Evolutionary conservation across 257 asterid species (phyloP), one percentile per base, ranked within the genome.

Genomic region (Nyctanthes arbortristis): DNA sequence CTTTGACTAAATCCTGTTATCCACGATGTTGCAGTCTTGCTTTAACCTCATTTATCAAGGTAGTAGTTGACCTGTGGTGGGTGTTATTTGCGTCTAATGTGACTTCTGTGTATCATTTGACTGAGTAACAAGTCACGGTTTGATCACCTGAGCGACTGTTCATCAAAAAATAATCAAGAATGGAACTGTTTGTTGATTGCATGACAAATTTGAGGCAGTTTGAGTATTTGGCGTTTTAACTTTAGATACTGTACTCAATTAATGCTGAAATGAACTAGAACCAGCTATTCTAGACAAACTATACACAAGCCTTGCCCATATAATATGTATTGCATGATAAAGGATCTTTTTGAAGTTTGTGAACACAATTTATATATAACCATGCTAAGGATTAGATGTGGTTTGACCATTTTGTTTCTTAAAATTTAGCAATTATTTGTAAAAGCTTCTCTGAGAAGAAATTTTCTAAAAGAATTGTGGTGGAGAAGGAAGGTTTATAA

Each of bases 41-140:
- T 20, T 43, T 47, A 4, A 7, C 28, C 29, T 28, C 7, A 18
- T 60, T 9, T 39, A 9, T 24, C 22, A 43, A 16, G 54, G 54
- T 22, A 54, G 18, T 16, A 11, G 28, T 52, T n/a, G n/a, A n/a
- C 30, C 30, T 30, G 39, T 30, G 33, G 20, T 59, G 37, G 33
- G 20, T 59, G 37, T 35, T 59, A 30, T 22, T 59, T 59, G 25
- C 28, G 39, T 16, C 36, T 59, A 59, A 59, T 59, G 33, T 59
- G 25, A 59, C 18, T 12, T 59, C 22, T 37, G 7, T 30, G 40
- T 16, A 14, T 7, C 11, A 20, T 36, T 43, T 16, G 6, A 67
- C 29, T 62, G 63, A n/a, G 63, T 20, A 39, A 58, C 35, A 52
- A 45, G 25, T 68, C 37, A 32, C 60, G 45, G 27, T 25, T 64